phyloP scores from a whole-genome alignment of 345 rosid genomes.

The Eucalyptus victrix region DNA sequence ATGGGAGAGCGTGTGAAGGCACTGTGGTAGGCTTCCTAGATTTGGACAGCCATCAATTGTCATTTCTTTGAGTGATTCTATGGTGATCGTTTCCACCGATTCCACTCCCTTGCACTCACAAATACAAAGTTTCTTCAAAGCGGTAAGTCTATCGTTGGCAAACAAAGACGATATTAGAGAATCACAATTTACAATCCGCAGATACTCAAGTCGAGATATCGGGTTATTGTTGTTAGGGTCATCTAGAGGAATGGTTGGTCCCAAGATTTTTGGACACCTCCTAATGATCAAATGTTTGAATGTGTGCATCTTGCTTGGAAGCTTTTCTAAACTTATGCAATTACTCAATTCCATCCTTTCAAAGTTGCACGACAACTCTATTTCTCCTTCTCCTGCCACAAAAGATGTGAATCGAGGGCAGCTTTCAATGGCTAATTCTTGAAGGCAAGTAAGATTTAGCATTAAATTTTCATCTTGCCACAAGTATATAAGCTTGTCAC shows the following conservation, averaged over 20 bases:
- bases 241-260: neutral
- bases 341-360: neutral
- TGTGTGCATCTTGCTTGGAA: neutral
- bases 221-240: neutral
- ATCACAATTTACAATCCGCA: neutral
- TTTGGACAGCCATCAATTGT: neutral
- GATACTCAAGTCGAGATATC: neutral
- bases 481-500: neutral
- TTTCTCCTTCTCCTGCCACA: neutral
- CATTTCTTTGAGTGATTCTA: neutral
- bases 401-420: neutral
- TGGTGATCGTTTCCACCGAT: neutral
- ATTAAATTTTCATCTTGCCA: neutral
- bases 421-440: neutral
- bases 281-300: neutral
- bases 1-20: neutral
- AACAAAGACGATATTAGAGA: neutral
- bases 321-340: neutral
- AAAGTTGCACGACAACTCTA: neutral
- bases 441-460: neutral
- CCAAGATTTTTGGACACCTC: neutral
- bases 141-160: neutral
- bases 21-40: neutral
- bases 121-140: neutral
- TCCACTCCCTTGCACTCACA: neutral